These are phyloP conservation scores for Aspergillus proliferans DNA, from an alignment of 2,329 filamentous ascomycete species.

Conservation along the genomic window DNA sequence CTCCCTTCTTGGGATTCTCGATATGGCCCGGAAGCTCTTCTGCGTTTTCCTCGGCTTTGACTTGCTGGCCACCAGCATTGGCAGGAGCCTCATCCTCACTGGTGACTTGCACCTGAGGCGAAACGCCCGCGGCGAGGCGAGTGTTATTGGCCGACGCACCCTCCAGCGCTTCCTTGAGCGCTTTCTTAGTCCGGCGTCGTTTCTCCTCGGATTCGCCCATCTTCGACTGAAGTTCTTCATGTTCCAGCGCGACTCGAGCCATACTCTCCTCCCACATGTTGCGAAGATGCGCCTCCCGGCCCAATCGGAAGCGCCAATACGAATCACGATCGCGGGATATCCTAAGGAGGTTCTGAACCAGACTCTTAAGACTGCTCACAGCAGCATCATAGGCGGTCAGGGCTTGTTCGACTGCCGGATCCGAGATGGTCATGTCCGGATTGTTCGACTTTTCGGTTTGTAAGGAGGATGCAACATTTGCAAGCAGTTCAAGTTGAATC, in stretches of 20 bases:
- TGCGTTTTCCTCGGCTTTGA: slow-evolving; percentile 6
- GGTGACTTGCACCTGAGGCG: slow-evolving; percentile 26
- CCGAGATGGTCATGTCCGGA: slow-evolving; percentile 66
- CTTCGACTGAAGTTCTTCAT: slow-evolving; percentile 80
- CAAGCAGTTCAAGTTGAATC: slow-evolving; percentile 83
- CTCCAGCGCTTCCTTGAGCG: slow-evolving; percentile 78
- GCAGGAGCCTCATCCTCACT: slow-evolving; percentile 31
- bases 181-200: slow-evolving; percentile 80
- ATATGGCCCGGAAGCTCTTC: slow-evolving; percentile 7
- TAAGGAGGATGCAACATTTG: slow-evolving; percentile 76
- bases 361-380: slow-evolving; percentile 75
- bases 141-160: slow-evolving; percentile 38
- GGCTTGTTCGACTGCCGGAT: slow-evolving; percentile 69
- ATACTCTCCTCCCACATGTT: slow-evolving; percentile 99
- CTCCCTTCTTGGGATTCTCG: slow-evolving; percentile 52
- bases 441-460: slow-evolving; percentile 64
- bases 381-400: slow-evolving; percentile 82
- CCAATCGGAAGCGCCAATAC: slow-evolving; percentile 93
- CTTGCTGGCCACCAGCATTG: slow-evolving; percentile 32
- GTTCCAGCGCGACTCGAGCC: slow-evolving; percentile 90
- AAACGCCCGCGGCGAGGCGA: slow-evolving; percentile 27
- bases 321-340: slow-evolving; percentile 92
- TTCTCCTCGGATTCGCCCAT: slow-evolving; percentile 88
- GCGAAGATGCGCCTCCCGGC: slow-evolving; percentile 83
- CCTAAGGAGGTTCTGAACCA: slow-evolving; percentile 79